Percentiles rank a stretch among this genome's conserved stretches.
Conservation (phyloP, 352 stramenopile species). For the Globisporangium parvum region DNA sequence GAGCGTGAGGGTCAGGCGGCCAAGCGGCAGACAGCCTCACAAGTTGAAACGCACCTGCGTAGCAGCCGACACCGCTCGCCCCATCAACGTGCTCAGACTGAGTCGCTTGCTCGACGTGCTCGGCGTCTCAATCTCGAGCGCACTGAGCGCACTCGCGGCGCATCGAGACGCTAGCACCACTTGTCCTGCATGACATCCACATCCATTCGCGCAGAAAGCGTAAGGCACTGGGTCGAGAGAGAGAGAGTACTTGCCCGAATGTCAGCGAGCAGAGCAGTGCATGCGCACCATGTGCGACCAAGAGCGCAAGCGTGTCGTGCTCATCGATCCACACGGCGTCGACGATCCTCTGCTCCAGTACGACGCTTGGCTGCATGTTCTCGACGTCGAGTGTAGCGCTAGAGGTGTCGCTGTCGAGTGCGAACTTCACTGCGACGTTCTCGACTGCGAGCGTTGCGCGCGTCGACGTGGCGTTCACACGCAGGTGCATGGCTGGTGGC, state of each 20-base stretch:
- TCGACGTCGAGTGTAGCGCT: neutral
- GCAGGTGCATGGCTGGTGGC: neutral
- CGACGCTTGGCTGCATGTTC: neutral
- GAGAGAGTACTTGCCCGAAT: neutral
- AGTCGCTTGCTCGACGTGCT: slow-evolving; percentile 17
- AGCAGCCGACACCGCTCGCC: slow-evolving; percentile 9
- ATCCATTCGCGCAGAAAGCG: too few relatives aligned
- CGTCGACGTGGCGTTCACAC: slow-evolving; percentile 7
- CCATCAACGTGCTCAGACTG: slow-evolving; percentile 17
- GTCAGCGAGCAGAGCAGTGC: neutral
- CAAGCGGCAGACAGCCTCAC: neutral
- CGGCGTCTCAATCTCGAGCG: slow-evolving; percentile 11
- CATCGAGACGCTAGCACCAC: slow-evolving; percentile 3
- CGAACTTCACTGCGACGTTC: neutral
- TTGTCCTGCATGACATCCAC: slow-evolving; percentile 27
- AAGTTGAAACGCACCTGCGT: slow-evolving; percentile 11
- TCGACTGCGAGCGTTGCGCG: neutral
- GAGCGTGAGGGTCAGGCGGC: neutral
- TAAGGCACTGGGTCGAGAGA: too few relatives aligned
- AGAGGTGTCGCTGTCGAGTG: neutral
- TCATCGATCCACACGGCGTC: slow-evolving; percentile 4
- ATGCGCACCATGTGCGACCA: slow-evolving; percentile 23
- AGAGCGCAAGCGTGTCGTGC: slow-evolving; percentile 13
- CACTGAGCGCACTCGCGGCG: neutral
- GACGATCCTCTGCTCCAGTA: slow-evolving; percentile 1